These are phyloP conservation scores for Plasmopara viticola DNA, from an alignment of 352 stramenopile species.

Conservation along the genomic window DNA sequence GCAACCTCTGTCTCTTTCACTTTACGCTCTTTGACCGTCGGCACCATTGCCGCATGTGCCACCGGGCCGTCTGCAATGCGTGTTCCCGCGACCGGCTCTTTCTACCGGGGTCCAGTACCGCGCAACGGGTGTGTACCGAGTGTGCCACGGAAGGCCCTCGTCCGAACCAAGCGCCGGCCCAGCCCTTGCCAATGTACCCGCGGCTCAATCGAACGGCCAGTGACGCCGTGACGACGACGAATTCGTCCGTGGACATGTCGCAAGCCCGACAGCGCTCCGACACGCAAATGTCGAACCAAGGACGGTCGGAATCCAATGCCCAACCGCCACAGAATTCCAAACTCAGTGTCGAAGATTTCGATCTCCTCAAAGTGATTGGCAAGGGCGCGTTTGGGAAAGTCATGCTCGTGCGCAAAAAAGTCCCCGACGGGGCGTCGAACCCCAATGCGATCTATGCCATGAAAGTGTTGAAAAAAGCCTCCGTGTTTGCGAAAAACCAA, in stretches of 20 bases:
- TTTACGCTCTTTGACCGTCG: constrained; percentile 87
- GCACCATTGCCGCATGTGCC: constrained; percentile 87
- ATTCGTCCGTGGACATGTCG: constrained; percentile 26
- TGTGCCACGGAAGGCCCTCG: constrained; percentile 81
- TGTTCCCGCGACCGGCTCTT: constrained; percentile 83
- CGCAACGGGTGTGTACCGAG: constrained; percentile 83
- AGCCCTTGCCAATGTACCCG: constrained; percentile 26
- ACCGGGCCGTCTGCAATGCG: constrained; percentile 82
- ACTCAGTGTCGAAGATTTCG: constrained; percentile 90
- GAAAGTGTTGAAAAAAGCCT: constrained; percentile 91
- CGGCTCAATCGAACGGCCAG: constrained; percentile 53
- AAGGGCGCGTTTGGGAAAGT: constrained; percentile 96
- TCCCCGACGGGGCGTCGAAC: constrained; percentile 52
- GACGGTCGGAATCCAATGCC: constrained; percentile 44
- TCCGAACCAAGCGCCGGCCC: constrained; percentile 23
- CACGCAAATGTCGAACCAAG: constrained; percentile 70
- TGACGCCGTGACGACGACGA: constrained; percentile 39
- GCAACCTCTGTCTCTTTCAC: constrained; percentile 86
- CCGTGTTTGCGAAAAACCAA: constrained; percentile 89
- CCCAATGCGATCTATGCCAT: constrained; percentile 88
- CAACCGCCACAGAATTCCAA: constrained; percentile 40
- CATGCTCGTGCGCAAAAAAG: constrained; percentile 92
- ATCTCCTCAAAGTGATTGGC: constrained; percentile 93
- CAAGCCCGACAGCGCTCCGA: constrained; percentile 48
- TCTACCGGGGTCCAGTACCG: constrained; percentile 75